These are phyloP conservation scores for Tolypocladium amazonense DNA, from an alignment of 2,329 filamentous ascomycete species.

Conservation along the genomic window DNA sequence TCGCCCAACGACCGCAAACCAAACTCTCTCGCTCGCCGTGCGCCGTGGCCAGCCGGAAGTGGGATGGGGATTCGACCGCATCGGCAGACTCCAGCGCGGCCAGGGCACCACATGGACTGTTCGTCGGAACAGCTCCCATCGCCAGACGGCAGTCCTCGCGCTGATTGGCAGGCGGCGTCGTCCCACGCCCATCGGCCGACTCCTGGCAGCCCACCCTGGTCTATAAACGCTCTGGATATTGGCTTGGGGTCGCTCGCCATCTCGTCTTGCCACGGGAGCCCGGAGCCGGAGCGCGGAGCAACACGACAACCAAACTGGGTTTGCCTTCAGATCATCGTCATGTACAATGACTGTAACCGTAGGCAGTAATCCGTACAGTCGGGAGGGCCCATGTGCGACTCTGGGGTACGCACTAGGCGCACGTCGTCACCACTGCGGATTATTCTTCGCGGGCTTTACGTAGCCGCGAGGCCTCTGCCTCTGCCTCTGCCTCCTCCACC, in stretches of 20 bases:
- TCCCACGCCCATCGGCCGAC: neutral
- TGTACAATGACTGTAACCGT: neutral
- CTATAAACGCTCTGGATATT: neutral
- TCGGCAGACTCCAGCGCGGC: neutral
- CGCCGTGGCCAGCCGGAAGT: neutral
- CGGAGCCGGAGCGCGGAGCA: neutral
- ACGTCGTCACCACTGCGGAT: neutral
- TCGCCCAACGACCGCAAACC: neutral
- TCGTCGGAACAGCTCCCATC: neutral
- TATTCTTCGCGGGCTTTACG: neutral
- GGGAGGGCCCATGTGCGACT: neutral
- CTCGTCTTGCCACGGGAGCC: neutral
- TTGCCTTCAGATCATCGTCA: neutral
- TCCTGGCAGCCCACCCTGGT: neutral
- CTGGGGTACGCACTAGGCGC: neutral
- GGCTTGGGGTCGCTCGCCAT: neutral
- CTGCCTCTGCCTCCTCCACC: neutral
- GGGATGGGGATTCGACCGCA: neutral
- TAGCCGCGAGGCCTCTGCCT: neutral
- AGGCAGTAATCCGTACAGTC: neutral
- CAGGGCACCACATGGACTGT: neutral
- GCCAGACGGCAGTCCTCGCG: neutral
- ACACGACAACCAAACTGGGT: neutral
- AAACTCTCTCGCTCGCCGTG: neutral
- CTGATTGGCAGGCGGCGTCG: neutral